These are phyloP conservation scores for Globisporangium spinosum DNA, from an alignment of 352 stramenopile species.

Conservation along the genomic window DNA sequence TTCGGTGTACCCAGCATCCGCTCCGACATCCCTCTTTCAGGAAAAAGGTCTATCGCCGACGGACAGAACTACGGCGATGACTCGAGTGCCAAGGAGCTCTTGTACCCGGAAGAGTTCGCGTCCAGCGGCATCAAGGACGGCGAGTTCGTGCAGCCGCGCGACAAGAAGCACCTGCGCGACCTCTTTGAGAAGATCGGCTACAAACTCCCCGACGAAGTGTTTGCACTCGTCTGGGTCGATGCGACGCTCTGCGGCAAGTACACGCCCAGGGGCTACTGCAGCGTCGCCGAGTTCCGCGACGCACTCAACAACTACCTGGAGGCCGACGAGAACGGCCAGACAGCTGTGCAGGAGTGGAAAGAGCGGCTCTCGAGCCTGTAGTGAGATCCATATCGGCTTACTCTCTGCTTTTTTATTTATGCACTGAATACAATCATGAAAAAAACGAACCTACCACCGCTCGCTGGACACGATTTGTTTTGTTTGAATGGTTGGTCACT, in stretches of 20 bases:
- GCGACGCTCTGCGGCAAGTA: constrained; percentile 40
- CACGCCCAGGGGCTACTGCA: constrained; percentile 37
- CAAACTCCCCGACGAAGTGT: constrained; percentile 47
- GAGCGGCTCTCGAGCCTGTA: constrained; percentile 20
- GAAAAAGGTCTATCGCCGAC: constrained; percentile 79
- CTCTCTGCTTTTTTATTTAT: background rate
- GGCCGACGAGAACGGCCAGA: constrained; percentile 39
- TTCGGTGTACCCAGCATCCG: constrained; percentile 88
- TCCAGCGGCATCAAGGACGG: constrained; percentile 75
- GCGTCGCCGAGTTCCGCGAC: constrained; percentile 71
- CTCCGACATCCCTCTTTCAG: constrained; percentile 73
- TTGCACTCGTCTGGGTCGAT: constrained; percentile 70
- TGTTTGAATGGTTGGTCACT: background rate
- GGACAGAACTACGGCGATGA: constrained; percentile 91
- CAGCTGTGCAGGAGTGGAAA: constrained; percentile 49
- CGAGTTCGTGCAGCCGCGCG: constrained; percentile 73
- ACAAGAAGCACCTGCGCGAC: constrained; percentile 49
- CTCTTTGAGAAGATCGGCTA: constrained; percentile 79
- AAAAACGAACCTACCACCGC: background rate
- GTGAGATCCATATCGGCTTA: background rate
- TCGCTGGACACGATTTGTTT: background rate
- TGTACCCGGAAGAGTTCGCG: constrained; percentile 85
- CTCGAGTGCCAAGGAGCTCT: constrained; percentile 63
- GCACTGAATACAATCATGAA: constrained; percentile 11
- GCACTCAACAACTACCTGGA: constrained; percentile 69